Evolutionary conservation across 2,329 filamentous ascomycete species (phyloP).

Genomic region (Aspergillus amoenus): DNA sequence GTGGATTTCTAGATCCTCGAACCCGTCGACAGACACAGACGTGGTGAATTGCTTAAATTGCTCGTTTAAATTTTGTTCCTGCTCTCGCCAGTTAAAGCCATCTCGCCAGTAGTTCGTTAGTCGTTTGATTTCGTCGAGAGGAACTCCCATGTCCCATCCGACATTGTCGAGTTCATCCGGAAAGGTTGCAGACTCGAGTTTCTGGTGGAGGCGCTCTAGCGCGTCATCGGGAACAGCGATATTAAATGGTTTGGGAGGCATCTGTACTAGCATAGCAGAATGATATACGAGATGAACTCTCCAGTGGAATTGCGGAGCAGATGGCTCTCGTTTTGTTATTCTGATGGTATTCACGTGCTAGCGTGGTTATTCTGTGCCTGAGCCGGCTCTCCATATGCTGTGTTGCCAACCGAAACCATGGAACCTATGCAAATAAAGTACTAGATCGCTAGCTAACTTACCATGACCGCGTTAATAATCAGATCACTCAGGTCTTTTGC

Average conservation of each 20-base stretch:
- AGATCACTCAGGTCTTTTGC: background rate
- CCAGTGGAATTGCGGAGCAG: background rate
- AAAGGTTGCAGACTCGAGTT: constrained; percentile 55
- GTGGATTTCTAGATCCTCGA: constrained; percentile 61
- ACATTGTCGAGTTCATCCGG: constrained; percentile 57
- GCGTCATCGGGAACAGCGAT: constrained; percentile 54
- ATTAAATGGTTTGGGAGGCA: constrained; percentile 39
- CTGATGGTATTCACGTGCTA: background rate
- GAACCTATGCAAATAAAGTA: background rate
- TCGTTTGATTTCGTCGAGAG: constrained; percentile 59
- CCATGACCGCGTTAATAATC: background rate
- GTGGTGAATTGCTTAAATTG: constrained; percentile 59
- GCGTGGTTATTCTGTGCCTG: background rate
- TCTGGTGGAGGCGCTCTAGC: constrained; percentile 55
- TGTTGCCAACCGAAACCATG: background rate
- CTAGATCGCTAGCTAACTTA: background rate
- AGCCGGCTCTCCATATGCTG: background rate
- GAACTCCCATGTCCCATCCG: constrained; percentile 60
- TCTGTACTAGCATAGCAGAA: background rate
- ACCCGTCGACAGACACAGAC: constrained; percentile 56
- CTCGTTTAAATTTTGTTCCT: constrained; percentile 59
- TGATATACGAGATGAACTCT: background rate
- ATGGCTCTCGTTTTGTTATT: background rate
- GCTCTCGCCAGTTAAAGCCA: constrained; percentile 60
- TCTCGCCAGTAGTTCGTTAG: constrained; percentile 59